Evolutionary conservation across 805 yeast species (phyloP).

Genomic region (Hermanozyma aechmeae): DNA sequence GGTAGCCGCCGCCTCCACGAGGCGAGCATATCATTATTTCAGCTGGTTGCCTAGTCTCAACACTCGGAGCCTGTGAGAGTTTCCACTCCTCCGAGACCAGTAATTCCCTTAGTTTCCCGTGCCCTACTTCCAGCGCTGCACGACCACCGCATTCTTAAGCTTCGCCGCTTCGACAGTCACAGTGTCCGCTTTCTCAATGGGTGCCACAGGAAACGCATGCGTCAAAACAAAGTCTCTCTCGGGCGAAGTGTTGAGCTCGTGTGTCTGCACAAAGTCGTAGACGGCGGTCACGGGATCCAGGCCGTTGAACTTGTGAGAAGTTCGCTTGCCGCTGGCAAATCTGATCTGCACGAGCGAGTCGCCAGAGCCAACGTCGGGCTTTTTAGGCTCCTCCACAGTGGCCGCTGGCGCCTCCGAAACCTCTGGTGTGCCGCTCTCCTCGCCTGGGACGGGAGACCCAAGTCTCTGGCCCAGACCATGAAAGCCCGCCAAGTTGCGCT

Average conservation of each 20-base stretch:
- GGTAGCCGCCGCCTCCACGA: no score
- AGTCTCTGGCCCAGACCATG: constrained; percentile 74
- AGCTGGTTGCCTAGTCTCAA: no score
- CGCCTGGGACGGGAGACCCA: constrained; percentile 86
- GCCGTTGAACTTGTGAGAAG: constrained; percentile 54
- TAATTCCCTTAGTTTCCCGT: constrained; percentile 3
- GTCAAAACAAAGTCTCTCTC: constrained; percentile 55
- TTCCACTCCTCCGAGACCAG: no score
- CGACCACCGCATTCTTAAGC: constrained; percentile 73
- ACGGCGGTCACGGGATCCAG: constrained; percentile 55
- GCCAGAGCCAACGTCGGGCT: constrained; percentile 30
- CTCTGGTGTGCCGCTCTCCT: constrained; percentile 16
- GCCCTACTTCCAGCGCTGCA: constrained; percentile 65
- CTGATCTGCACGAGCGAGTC: constrained; percentile 76
- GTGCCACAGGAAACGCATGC: constrained; percentile 74
- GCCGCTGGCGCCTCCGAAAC: constrained; percentile 12
- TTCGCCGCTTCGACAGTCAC: constrained; percentile 66
- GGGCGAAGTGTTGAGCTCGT: constrained; percentile 34
- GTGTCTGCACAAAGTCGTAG: constrained; percentile 54
- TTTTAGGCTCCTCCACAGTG: constrained; percentile 8
- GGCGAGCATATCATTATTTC: no score
- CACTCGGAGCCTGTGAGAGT: no score
- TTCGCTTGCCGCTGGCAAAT: constrained; percentile 71
- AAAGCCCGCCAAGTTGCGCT: constrained; percentile 54
- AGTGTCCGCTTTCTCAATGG: constrained; percentile 44